A percentile compares a stretch with the other conserved stretches of the same genome.
phyloP scores from a whole-genome alignment of 1,139 yeast genomes.

The Debaryomyces psychrophilus region DNA sequence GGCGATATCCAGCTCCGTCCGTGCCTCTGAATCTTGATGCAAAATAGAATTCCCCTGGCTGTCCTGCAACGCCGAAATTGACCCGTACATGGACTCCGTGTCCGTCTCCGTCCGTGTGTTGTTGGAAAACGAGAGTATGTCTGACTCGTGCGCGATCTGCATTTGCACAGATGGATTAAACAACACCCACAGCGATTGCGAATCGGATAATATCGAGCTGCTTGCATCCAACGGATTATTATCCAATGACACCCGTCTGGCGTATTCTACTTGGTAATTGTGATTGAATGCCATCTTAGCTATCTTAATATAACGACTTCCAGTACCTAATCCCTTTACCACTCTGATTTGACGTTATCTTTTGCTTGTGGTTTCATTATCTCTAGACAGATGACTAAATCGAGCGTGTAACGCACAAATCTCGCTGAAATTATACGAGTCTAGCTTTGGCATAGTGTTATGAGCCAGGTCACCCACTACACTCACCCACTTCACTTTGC shows the following conservation, averaged over 20 bases:
- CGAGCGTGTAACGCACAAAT: background rate
- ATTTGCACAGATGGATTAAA: slow-evolving; percentile 34
- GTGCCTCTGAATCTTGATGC: background rate
- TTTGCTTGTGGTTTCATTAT: slow-evolving; percentile 7
- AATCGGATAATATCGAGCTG: slow-evolving; percentile 23
- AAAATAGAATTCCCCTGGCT: background rate
- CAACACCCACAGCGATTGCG: slow-evolving; percentile 47
- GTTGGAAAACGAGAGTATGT: slow-evolving; percentile 44
- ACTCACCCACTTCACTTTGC: no score
- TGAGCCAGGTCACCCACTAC: no score
- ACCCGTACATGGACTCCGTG: background rate
- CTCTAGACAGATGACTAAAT: background rate
- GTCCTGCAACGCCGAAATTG: background rate
- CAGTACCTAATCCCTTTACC: slow-evolving; percentile 3
- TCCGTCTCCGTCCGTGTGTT: slow-evolving; percentile 20
- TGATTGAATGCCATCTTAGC: slow-evolving; percentile 11
- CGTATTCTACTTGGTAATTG: slow-evolving; percentile 7
- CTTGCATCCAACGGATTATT: slow-evolving; percentile 7
- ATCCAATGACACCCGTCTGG: slow-evolving; percentile 2
- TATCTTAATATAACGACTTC: background rate
- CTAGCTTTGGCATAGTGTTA: background rate
- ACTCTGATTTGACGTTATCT: background rate
- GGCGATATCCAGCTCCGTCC: background rate
- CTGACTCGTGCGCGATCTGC: slow-evolving; percentile 29
- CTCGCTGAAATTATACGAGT: background rate